Percentiles rank a stretch among this genome's conserved stretches.
Conservation (phyloP, 2,329 filamentous ascomycete species). For the Xylaria sp. region DNA sequence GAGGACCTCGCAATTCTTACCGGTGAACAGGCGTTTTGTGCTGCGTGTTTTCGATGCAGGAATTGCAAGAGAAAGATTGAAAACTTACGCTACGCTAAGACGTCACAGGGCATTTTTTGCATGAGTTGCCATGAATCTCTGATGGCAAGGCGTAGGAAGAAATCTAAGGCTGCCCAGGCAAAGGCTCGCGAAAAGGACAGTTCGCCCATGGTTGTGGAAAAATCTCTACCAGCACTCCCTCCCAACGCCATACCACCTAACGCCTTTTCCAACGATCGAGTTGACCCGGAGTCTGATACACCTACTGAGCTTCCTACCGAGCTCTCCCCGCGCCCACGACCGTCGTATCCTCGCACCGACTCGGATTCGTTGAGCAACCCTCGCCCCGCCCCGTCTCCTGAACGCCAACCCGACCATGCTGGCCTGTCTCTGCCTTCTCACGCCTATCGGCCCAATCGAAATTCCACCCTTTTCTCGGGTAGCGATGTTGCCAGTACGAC, state of each 20-base stretch:
- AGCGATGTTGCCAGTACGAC: slow-evolving; percentile 55
- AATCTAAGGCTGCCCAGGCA: slow-evolving; percentile 74
- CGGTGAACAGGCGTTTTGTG: slow-evolving; percentile 97
- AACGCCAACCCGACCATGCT: slow-evolving; percentile 57
- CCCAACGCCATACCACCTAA: slow-evolving; percentile 74
- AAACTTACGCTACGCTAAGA: slow-evolving; percentile 95
- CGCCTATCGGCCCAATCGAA: slow-evolving; percentile 81
- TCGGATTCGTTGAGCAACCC: slow-evolving; percentile 66
- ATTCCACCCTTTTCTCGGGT: slow-evolving; percentile 72
- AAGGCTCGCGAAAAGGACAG: slow-evolving; percentile 71
- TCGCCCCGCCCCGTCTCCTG: slow-evolving; percentile 64
- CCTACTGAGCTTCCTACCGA: slow-evolving; percentile 67
- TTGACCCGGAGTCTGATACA: slow-evolving; percentile 70
- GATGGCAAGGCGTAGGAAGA: slow-evolving; percentile 92
- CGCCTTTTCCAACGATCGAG: slow-evolving; percentile 69
- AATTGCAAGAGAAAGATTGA: slow-evolving; percentile 99
- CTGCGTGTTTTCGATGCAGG: slow-evolving; percentile 94
- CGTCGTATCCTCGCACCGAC: slow-evolving; percentile 62
- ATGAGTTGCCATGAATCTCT: slow-evolving; percentile 98
- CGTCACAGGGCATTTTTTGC: slow-evolving; percentile 98
- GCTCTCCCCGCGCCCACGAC: slow-evolving; percentile 67
- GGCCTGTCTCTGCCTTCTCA: slow-evolving; percentile 75
- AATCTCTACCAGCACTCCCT: slow-evolving; percentile 90
- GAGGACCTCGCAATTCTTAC: slow-evolving; percentile 97
- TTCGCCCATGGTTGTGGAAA: slow-evolving; percentile 80